phyloP scores from a whole-genome alignment of 2,329 filamentous ascomycete species.

The Albifimbria verrucaria region DNA sequence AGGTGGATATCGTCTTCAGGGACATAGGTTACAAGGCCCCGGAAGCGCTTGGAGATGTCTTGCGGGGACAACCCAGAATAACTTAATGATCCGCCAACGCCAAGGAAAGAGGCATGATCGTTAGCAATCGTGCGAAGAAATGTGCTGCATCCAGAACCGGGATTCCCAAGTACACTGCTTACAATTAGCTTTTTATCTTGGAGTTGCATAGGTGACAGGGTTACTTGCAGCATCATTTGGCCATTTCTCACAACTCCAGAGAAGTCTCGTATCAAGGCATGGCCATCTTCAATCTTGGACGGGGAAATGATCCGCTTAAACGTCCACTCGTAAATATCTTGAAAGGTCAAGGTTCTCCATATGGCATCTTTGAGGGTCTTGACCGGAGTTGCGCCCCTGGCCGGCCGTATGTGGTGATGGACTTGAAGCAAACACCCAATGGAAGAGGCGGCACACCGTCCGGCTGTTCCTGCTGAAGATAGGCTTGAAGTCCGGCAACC shows the following conservation, averaged over 20 bases:
- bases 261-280: conserved; percentile 9
- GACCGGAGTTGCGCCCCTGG: conserved; percentile 2
- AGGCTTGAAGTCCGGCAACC: conserved; percentile 2
- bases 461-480: conserved; percentile 1
- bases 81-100: conserved; percentile 2
- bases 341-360: conserved; percentile 9
- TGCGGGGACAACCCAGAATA: conserved; percentile 4
- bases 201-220: not conserved
- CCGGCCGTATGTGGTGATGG: conserved; percentile 5
- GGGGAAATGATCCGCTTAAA: conserved; percentile 6
- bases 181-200: not conserved
- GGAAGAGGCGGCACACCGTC: not conserved
- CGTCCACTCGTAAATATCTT: conserved; percentile 9
- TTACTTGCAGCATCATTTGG: conserved; percentile 9
- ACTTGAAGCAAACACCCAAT: conserved; percentile 10
- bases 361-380: conserved; percentile 9
- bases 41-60: conserved; percentile 1
- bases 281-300: conserved; percentile 4
- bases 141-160: conserved; percentile 7
- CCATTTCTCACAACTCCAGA: conserved; percentile 8
- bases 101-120: conserved; percentile 5
- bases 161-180: conserved; percentile 5
- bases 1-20: conserved; percentile 4
- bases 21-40: conserved; percentile 2
- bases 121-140: conserved; percentile 5